A percentile compares a stretch with the other conserved stretches of the same genome.
These are phyloP conservation scores for Spinacia oleracea DNA, from an alignment of 179 eudicot species.

Conservation along the genomic window DNA sequence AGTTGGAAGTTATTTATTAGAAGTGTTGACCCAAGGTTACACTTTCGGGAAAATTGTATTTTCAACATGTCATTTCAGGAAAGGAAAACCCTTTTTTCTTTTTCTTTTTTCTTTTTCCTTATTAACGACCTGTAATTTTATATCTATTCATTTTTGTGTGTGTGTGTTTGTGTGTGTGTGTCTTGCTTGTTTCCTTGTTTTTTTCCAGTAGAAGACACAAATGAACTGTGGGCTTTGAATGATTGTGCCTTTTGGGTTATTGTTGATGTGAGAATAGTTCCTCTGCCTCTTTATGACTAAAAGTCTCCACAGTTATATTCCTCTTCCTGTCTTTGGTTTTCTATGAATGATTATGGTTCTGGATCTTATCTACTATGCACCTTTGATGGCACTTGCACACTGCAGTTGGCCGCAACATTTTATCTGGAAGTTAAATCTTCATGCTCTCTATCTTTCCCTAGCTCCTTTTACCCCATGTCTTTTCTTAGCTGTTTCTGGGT, in stretches of 20 bases:
- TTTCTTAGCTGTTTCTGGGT: not conserved
- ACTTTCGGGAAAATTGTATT: too few relatives aligned
- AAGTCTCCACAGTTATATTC: not conserved
- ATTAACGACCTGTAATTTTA: not conserved
- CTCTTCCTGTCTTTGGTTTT: not conserved
- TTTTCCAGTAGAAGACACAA: not conserved
- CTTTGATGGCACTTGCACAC: not conserved
- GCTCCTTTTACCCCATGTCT: not conserved
- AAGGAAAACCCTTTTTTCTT: not conserved
- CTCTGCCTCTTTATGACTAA: not conserved
- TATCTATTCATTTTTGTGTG: not conserved
- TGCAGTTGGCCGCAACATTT: not conserved
- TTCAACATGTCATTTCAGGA: not conserved
- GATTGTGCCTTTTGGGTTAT: not conserved
- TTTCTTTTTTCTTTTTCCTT: not conserved
- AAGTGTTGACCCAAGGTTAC: not conserved
- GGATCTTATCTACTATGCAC: not conserved
- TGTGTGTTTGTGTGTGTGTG: not conserved
- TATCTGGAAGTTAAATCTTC: not conserved
- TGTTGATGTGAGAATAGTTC: not conserved
- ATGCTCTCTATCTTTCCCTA: not conserved
- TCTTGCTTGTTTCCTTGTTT: not conserved
- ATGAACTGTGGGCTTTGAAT: not conserved
- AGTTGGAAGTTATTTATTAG: not conserved
- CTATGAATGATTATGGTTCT: not conserved